These are phyloP conservation scores for Bimuria novae-zelandiae DNA, from an alignment of 2,329 filamentous ascomycete species.

Conservation along the genomic window DNA sequence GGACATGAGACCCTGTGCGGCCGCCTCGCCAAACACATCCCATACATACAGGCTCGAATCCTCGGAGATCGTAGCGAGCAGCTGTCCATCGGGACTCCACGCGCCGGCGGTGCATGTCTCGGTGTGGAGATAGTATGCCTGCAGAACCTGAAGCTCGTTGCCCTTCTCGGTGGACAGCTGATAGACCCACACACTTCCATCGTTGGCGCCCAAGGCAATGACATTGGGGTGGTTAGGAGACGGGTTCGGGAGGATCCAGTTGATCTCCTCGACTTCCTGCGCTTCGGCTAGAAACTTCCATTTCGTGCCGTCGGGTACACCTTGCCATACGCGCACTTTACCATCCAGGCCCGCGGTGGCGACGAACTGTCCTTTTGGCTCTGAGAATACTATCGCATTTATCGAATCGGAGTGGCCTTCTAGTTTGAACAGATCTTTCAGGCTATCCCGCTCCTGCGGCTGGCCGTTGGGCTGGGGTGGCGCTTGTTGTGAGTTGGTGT, in stretches of 20 bases:
- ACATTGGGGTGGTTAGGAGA: constrained; percentile 73
- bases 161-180: constrained; percentile 69
- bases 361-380: constrained; percentile 80
- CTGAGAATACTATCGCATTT: constrained; percentile 82
- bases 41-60: constrained; percentile 89
- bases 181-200: constrained; percentile 96
- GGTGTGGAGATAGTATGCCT: constrained; percentile 92
- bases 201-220: constrained; percentile 82
- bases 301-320: constrained; percentile 54
- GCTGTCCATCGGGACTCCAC: constrained; percentile 85
- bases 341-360: constrained; percentile 90
- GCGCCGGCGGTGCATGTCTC: constrained; percentile 83
- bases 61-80: constrained; percentile 87
- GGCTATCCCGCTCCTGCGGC: constrained; percentile 59
- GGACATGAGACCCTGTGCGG: constrained; percentile 63
- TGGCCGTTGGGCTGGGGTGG: constrained; percentile 63
- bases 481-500: constrained; percentile 66
- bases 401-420: constrained; percentile 93
- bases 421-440: constrained; percentile 72
- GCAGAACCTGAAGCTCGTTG: constrained; percentile 75
- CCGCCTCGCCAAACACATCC: constrained; percentile 84
- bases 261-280: constrained; percentile 92
- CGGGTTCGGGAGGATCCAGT: constrained; percentile 83
- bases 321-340: constrained; percentile 71
- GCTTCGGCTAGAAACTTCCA: constrained; percentile 75